These are phyloP conservation scores for Melaleuca quinquenervia DNA, from an alignment of 345 rosid species.

Conservation along the genomic window DNA sequence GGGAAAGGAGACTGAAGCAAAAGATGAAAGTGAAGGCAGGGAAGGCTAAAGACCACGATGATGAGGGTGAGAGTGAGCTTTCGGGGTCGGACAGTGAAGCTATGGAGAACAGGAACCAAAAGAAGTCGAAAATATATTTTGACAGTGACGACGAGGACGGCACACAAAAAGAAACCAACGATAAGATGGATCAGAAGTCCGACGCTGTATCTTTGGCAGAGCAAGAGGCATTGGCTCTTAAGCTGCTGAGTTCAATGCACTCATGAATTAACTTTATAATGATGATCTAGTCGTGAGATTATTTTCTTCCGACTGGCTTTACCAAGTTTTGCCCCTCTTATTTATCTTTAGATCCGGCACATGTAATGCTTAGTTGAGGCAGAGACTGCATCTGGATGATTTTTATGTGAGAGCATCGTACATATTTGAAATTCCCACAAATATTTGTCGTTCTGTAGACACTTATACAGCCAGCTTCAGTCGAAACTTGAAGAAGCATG, in stretches of 20 bases:
- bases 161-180: conserved; percentile 3
- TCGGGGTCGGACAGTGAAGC: conserved; percentile 42
- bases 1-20: conserved; percentile 57
- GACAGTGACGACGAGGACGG: conserved; percentile 28
- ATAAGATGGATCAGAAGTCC: conserved; percentile 6
- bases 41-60: conserved; percentile 14
- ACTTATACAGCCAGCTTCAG: background rate
- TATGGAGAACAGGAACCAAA: conserved; percentile 16
- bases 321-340: background rate
- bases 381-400: background rate
- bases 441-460: background rate
- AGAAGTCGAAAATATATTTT: conserved; percentile 40
- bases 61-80: conserved; percentile 26
- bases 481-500: background rate
- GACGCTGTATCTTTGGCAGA: conserved; percentile 57
- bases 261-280: background rate
- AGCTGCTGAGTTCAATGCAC: conserved; percentile 51
- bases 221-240: conserved; percentile 82
- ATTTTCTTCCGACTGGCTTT: background rate
- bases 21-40: conserved; percentile 69
- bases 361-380: background rate
- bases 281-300: background rate
- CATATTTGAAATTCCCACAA: background rate
- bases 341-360: background rate
- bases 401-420: background rate